Conservation (phyloP, 176 grass and related monocot species). For the Saccharum spontaneum region DNA sequence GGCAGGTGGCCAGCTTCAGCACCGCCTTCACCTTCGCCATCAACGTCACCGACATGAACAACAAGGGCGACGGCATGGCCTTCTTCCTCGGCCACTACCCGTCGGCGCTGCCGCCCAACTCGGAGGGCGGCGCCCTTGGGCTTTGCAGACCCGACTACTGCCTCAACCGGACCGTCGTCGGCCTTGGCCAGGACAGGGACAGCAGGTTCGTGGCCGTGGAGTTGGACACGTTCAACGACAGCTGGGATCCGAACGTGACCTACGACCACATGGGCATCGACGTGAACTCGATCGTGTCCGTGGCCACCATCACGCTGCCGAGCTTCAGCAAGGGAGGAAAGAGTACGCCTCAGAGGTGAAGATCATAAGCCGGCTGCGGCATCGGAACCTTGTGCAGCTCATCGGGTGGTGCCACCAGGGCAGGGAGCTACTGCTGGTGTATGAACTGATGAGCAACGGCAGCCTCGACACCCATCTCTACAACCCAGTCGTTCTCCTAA, state of each 20-base stretch:
- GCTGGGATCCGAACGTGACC: too few relatives aligned
- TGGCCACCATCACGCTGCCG: too few relatives aligned
- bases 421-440: conserved; percentile 25
- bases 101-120: not conserved
- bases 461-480: conserved; percentile 56
- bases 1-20: conserved; percentile 38
- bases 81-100: conserved; percentile 53
- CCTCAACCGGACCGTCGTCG: not conserved
- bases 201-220: conserved; percentile 44
- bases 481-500: not conserved
- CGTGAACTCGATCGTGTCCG: too few relatives aligned
- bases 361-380: conserved; percentile 46
- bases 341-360: conserved; percentile 51
- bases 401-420: conserved; percentile 51
- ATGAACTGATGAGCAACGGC: conserved; percentile 48
- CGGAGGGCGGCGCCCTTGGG: conserved; percentile 20
- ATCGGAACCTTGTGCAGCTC: conserved; percentile 46
- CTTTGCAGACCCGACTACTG: not conserved
- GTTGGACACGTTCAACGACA: conserved; percentile 50
- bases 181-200: not conserved
- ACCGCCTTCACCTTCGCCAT: conserved; percentile 48
- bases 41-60: not conserved
- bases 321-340: conserved; percentile 45
- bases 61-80: conserved; percentile 46
- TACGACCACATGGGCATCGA: too few relatives aligned